Evolutionary conservation across 176 grass and related monocot species (phyloP).

Genomic region (Secale cereale): DNA sequence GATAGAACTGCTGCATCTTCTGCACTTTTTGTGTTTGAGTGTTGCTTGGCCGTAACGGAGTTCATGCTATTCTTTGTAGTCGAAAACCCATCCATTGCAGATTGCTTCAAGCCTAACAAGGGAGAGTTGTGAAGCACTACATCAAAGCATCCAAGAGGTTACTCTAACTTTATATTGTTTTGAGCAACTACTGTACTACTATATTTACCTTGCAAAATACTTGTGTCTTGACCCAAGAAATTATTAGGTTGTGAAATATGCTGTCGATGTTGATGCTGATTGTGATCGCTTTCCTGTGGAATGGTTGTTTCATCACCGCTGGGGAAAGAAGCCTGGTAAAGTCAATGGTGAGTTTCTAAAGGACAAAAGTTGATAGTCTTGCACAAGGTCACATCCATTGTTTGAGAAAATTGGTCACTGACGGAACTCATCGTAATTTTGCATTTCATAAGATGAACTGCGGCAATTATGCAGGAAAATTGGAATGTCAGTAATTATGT

Average conservation of each 20-base stretch:
- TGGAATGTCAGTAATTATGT: not conserved
- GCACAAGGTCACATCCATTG: not conserved
- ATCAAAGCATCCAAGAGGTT: constrained; percentile 74
- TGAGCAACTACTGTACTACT: not conserved
- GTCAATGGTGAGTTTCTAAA: constrained; percentile 52
- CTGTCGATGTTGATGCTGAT: constrained; percentile 82
- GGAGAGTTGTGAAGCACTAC: constrained; percentile 64
- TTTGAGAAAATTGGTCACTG: not conserved
- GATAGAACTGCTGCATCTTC: not conserved
- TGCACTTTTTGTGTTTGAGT: not conserved
- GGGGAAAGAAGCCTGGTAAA: constrained; percentile 83
- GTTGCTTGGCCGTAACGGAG: not conserved
- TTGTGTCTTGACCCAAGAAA: constrained; percentile 18
- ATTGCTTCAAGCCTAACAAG: constrained; percentile 68
- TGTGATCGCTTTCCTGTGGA: constrained; percentile 61
- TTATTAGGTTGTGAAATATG: constrained; percentile 75
- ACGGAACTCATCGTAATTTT: not conserved
- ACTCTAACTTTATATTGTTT: not conserved
- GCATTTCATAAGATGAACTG: not conserved
- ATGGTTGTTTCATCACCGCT: constrained; percentile 92
- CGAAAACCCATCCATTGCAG: constrained; percentile 81
- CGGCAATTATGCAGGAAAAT: not conserved
- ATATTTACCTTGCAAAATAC: not conserved
- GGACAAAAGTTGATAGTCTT: not conserved
- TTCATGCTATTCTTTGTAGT: constrained; percentile 39